Conservation (phyloP, 225 moss, liverwort and hornwort genomes). For the Physcomitrium patens region DNA sequence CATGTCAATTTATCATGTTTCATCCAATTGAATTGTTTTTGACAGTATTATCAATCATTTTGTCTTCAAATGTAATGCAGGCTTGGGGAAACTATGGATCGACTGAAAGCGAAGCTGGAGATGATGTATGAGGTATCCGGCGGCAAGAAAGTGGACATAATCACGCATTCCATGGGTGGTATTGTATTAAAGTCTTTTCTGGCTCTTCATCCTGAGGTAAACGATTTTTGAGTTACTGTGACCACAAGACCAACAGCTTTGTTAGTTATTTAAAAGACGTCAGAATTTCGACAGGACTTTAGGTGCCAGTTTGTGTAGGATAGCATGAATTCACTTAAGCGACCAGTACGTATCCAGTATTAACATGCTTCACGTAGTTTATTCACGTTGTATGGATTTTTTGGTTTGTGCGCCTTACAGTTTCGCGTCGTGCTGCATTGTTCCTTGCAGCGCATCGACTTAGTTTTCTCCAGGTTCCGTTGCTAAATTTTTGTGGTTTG, state of each 20-base stretch:
- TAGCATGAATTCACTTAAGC: neutral
- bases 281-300: neutral
- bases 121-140: conserved; percentile 64
- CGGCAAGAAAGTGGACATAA: conserved; percentile 73
- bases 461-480: neutral
- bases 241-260: neutral
- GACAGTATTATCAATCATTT: neutral
- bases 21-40: neutral
- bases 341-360: neutral
- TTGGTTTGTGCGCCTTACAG: neutral
- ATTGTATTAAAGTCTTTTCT: conserved; percentile 70
- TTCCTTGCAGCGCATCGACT: neutral
- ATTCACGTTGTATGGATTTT: neutral
- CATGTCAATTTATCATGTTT: neutral
- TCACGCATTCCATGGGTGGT: conserved; percentile 86
- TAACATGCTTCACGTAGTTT: neutral
- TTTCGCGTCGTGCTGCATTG: neutral
- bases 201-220: conserved; percentile 68
- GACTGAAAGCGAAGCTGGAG: conserved; percentile 61
- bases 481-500: conserved; percentile 19
- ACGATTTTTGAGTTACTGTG: neutral
- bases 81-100: conserved; percentile 73
- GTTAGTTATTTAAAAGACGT: neutral
- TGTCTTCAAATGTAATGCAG: conserved; percentile 34
- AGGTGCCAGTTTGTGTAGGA: neutral